Conservation (phyloP, 805 yeast genomes). For the Millerago galiae region DNA sequence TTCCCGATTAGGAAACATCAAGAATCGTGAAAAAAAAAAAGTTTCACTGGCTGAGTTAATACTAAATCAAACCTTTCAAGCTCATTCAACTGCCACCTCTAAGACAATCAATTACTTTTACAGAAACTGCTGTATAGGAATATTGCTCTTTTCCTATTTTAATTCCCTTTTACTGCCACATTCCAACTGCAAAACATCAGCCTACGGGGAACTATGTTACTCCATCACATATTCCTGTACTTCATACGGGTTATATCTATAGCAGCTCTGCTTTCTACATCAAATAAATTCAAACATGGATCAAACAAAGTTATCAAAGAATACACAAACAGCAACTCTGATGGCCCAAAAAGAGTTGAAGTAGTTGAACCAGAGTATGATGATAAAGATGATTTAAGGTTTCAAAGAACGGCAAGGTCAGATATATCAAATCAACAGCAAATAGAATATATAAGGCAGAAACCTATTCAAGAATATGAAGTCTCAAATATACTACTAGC, state of each 20-base stretch:
- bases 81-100: too few relatives aligned
- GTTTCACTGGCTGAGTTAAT: too few relatives aligned
- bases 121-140: too few relatives aligned
- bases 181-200: background rate
- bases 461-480: conserved; percentile 66
- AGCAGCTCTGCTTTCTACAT: conserved; percentile 6
- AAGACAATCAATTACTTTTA: too few relatives aligned
- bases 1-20: too few relatives aligned
- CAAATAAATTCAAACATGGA: background rate
- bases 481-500: conserved; percentile 58
- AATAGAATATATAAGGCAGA: conserved; percentile 4
- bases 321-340: background rate
- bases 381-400: background rate
- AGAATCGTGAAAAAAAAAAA: too few relatives aligned
- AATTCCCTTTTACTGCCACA: background rate
- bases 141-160: too few relatives aligned
- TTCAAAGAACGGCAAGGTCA: background rate
- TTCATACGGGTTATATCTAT: background rate
- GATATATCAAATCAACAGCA: conserved; percentile 2
- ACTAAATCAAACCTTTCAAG: too few relatives aligned
- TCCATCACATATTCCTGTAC: background rate
- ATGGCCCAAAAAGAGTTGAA: background rate
- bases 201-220: conserved; percentile 1
- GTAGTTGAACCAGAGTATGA: background rate
- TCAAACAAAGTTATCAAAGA: background rate